A percentile compares a stretch with the other conserved stretches of the same genome.
These are phyloP conservation scores for Penicillium argentinense DNA, from an alignment of 495 filamentous ascomycete species.

Conservation along the genomic window DNA sequence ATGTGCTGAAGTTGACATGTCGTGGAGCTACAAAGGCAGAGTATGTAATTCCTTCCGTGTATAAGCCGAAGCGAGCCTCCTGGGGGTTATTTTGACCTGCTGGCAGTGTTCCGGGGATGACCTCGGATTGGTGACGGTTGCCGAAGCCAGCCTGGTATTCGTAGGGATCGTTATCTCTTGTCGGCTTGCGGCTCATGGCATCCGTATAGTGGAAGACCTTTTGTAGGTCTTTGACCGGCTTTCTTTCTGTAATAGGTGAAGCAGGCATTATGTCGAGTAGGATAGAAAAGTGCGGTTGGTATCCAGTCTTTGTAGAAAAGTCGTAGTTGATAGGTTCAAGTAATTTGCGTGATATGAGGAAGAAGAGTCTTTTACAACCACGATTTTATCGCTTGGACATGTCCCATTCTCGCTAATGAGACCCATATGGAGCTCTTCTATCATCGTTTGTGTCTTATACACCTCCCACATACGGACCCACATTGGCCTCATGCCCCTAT, in stretches of 20 bases:
- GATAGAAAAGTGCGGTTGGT: background rate
- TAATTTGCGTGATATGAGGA: no score
- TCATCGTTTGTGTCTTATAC: background rate
- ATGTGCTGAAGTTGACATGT: slow-evolving; percentile 40
- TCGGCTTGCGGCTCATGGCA: slow-evolving; percentile 40
- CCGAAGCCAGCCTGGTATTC: slow-evolving; percentile 42
- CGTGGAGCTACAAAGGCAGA: slow-evolving; percentile 47
- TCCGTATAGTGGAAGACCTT: slow-evolving; percentile 47
- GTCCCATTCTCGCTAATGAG: background rate
- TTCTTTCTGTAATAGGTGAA: slow-evolving; percentile 28
- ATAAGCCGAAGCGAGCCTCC: slow-evolving; percentile 41
- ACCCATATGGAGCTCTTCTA: slow-evolving; percentile 11
- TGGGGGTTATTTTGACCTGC: slow-evolving; percentile 45
- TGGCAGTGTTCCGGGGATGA: slow-evolving; percentile 42
- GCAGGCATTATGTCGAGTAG: slow-evolving; percentile 13
- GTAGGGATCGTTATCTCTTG: slow-evolving; percentile 45
- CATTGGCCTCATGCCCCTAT: slow-evolving; percentile 6
- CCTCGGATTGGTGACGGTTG: slow-evolving; percentile 40
- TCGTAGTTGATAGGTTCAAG: no score
- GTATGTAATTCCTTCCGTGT: slow-evolving; percentile 64
- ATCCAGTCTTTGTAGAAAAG: no score
- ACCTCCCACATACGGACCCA: slow-evolving; percentile 14
- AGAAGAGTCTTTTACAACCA: background rate
- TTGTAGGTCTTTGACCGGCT: slow-evolving; percentile 36
- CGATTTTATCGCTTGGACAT: no score